Evolutionary conservation across 2,329 filamentous ascomycete genomes (phyloP).

Genomic region (Intubia oerlemansii): DNA sequence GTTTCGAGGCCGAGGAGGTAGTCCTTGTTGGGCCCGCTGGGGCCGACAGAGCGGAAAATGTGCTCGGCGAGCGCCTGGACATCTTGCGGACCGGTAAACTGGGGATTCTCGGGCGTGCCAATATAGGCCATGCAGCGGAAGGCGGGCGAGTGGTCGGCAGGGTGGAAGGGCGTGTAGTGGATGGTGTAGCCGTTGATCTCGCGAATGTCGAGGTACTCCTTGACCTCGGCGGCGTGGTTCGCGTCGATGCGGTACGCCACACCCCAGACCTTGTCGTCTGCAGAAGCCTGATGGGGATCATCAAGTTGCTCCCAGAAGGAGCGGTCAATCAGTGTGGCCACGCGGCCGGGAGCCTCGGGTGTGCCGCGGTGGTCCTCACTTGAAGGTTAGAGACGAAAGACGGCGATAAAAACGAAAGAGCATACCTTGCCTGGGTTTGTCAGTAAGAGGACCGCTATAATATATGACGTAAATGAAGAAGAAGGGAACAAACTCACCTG

Average conservation of each 20-base stretch:
- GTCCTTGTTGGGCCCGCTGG: slow-evolving; percentile 76
- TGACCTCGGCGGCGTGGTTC: slow-evolving; percentile 56
- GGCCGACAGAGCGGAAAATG: slow-evolving; percentile 56
- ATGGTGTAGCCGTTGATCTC: slow-evolving; percentile 97
- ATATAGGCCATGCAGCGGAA: slow-evolving; percentile 66
- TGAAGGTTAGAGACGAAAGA: neutral
- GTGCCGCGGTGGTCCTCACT: slow-evolving; percentile 94
- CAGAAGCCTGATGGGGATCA: slow-evolving; percentile 39
- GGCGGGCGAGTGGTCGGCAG: slow-evolving; percentile 20
- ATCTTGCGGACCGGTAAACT: slow-evolving; percentile 74
- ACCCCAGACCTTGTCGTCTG: slow-evolving; percentile 60
- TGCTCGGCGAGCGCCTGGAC: slow-evolving; percentile 58
- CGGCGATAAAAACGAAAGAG: neutral
- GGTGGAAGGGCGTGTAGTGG: slow-evolving; percentile 71
- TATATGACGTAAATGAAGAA: neutral
- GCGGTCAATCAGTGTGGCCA: slow-evolving; percentile 78
- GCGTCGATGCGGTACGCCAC: slow-evolving; percentile 71
- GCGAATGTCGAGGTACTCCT: slow-evolving; percentile 76
- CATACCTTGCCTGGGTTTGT: slow-evolving; percentile 1
- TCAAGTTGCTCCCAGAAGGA: slow-evolving; percentile 64
- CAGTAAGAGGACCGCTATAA: neutral
- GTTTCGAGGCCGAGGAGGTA: slow-evolving; percentile 67
- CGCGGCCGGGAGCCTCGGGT: slow-evolving; percentile 65
- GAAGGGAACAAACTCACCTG: slow-evolving; percentile 43
- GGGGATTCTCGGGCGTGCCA: slow-evolving; percentile 76